Base-by-base conservation (phyloP, 352 stramenopile species). In the Globisporangium mamillatum region DNA sequence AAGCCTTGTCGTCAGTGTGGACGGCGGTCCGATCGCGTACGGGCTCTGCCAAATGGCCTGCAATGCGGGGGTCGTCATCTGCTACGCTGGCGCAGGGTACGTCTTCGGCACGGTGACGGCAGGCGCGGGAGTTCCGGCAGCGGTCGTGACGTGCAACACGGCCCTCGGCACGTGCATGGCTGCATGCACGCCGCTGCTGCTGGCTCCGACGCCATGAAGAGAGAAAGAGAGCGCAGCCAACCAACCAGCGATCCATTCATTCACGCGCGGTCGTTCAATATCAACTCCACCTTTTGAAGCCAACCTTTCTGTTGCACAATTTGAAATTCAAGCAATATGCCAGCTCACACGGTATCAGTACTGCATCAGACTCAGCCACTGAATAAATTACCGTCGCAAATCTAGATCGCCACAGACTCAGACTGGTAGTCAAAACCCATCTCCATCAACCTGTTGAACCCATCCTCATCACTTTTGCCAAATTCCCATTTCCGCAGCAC, bases 121-220 rank as follows among this genome's bases (percentile, higher is more conserved):
- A 3, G 76, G 73, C 0, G 1, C 67, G 18, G 76, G 53, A 1
- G 60, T 69, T 0, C 5, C 50, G 0, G 60, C 65, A 0, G 57
- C 66, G 1, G 25, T 83, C 0, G 27, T 73, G 0, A 56, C 52
- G 14, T 84, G 78, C 63, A 88, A 80, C 32, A 29, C 32, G 0
- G 70, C 71, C 3, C 68, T 80, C 10, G 69, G 68, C 1, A 60
- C 54, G 0, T 88, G 80, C 57, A 88, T 88, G 80, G 65, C 71
- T 14, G 52, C 50, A 32, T 88, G 76, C 63, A 62, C 63, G 7
- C 52, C 63, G 27, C 54, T 68, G 22, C 63, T 68, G n/a, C 12
- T 58, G 41, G 10, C 27, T 38, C 41, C 44, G 16, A 63, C 58
- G 12, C 58, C 58, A 22, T 53, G 58, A 63, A 48, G 41, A 50